phyloP scores from a whole-genome alignment of 2,329 filamentous ascomycete species.

The Fusarium sulawesiense region DNA sequence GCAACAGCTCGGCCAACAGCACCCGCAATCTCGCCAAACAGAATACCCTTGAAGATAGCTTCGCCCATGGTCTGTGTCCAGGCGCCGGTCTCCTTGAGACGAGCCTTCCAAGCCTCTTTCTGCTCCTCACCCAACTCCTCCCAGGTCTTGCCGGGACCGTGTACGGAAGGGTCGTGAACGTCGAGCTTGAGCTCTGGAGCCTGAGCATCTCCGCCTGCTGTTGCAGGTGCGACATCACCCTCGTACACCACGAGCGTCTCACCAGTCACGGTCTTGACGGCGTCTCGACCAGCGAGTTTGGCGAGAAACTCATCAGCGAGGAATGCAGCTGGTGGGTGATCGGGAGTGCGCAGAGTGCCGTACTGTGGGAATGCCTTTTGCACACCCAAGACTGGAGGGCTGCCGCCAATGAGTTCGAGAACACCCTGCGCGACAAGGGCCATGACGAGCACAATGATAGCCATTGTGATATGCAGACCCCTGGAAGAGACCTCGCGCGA shows the following conservation, averaged over 20 bases:
- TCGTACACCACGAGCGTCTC: constrained; percentile 56
- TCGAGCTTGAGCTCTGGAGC: constrained; percentile 53
- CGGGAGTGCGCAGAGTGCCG: constrained; percentile 46
- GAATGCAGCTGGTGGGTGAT: constrained; percentile 42
- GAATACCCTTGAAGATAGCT: constrained; percentile 77
- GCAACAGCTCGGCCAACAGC: constrained; percentile 66
- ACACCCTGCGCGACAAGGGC: constrained; percentile 72
- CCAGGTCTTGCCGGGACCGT: constrained; percentile 72
- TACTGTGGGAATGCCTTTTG: constrained; percentile 64
- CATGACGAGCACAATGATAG: constrained; percentile 69
- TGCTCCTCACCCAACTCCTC: constrained; percentile 74
- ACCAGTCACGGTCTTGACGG: constrained; percentile 47
- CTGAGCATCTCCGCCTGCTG: constrained; percentile 33
- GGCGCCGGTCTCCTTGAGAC: constrained; percentile 75
- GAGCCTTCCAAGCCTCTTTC: constrained; percentile 75
- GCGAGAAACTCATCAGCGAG: constrained; percentile 51
- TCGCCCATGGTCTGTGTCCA: constrained; percentile 86
- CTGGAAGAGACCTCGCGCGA: constrained; percentile 64
- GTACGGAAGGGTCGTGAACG: constrained; percentile 59
- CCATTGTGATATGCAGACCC: constrained; percentile 64
- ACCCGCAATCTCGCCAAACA: constrained; percentile 79
- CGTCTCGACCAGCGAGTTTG: constrained; percentile 53
- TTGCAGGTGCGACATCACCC: constrained; percentile 27
- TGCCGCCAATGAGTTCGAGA: constrained; percentile 70
- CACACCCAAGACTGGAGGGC: constrained; percentile 67